phyloP scores from a whole-genome alignment of 805 yeast species.

The Cephaloascus fragrans region DNA sequence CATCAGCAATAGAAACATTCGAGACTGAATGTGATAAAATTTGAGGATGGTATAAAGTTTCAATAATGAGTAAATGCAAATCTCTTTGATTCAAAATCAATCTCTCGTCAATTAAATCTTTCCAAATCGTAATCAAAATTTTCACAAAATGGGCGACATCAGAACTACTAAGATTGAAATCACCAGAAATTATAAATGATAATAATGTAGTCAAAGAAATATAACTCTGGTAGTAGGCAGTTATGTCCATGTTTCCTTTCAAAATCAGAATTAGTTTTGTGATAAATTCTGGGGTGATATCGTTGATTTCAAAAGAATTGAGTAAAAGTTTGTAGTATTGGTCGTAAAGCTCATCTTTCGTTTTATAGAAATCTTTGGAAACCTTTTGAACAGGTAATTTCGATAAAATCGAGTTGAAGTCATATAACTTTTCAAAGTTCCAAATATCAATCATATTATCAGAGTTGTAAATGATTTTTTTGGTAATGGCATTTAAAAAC shows the following conservation, averaged over 20 bases:
- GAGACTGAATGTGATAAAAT: constrained; percentile 27
- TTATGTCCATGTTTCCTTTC: background rate
- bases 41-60: constrained; percentile 31
- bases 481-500: constrained; percentile 16
- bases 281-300: background rate
- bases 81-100: constrained; percentile 55
- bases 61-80: constrained; percentile 49
- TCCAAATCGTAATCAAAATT: constrained; percentile 44
- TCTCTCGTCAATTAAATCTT: constrained; percentile 43
- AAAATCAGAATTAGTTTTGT: background rate
- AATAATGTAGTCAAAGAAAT: background rate
- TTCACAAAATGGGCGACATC: constrained; percentile 14
- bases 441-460: constrained; percentile 8
- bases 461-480: constrained; percentile 10
- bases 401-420: constrained; percentile 10
- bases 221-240: background rate
- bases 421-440: constrained; percentile 8
- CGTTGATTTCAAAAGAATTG: background rate
- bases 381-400: constrained; percentile 9
- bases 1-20: constrained; percentile 14
- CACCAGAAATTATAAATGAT: background rate
- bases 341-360: constrained; percentile 28
- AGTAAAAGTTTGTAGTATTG: constrained; percentile 9
- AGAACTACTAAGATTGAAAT: background rate
- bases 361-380: constrained; percentile 28